Conservation (phyloP, 345 rosid genomes). For the Euphorbia peplus region DNA sequence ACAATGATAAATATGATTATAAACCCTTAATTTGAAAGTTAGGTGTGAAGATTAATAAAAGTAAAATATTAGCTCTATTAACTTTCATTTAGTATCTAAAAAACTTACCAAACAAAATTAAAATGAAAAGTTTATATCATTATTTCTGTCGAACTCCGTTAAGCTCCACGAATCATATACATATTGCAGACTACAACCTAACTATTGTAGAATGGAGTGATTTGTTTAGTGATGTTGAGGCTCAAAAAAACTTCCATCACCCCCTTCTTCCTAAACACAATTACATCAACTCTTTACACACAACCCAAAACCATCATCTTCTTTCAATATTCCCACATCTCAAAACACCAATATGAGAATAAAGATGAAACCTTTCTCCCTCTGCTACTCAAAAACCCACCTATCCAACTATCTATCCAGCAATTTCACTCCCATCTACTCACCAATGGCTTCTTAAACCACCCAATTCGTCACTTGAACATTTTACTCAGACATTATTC, state of each 20-base stretch:
- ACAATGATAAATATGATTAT: too few species aligned
- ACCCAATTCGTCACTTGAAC: conserved; percentile 40
- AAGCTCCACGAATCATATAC: too few species aligned
- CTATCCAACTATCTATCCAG: conserved; percentile 27
- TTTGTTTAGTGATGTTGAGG: neutral
- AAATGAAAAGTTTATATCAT: too few species aligned
- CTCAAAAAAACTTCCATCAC: neutral
- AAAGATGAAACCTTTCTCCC: conserved; percentile 23
- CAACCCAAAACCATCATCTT: neutral
- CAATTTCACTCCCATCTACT: conserved; percentile 48
- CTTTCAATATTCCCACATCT: neutral
- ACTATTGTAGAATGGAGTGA: too few species aligned
- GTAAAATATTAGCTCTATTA: too few species aligned
- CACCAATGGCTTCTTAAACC: conserved; percentile 35
- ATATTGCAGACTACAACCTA: too few species aligned
- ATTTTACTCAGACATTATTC: conserved; percentile 58
- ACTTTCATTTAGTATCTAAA: too few species aligned
- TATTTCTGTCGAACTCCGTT: too few species aligned
- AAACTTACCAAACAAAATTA: too few species aligned
- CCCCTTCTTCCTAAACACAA: neutral
- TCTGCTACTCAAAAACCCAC: conserved; percentile 30
- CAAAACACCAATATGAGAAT: neutral
- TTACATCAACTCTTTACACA: neutral
- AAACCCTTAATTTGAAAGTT: too few species aligned
- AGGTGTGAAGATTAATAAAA: too few species aligned